Percentiles rank a stretch among this genome's conserved stretches.
phyloP scores from a whole-genome alignment of 163 green algal genomes.

The Coccomyxa subellipsoidea region DNA sequence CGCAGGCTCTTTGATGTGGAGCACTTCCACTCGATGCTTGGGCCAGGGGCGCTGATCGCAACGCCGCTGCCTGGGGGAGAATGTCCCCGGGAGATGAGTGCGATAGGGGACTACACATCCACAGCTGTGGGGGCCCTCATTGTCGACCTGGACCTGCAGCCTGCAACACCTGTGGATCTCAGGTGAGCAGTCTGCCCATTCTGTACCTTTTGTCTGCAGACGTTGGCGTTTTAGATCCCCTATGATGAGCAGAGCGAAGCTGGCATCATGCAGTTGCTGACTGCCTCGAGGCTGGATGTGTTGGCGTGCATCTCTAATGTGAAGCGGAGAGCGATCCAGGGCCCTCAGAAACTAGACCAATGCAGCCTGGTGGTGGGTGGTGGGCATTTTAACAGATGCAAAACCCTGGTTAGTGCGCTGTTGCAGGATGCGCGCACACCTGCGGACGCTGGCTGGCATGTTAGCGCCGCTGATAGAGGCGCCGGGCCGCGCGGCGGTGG shows the following conservation, averaged over 20 bases:
- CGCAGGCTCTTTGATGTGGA: conserved; percentile 1
- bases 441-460: background rate
- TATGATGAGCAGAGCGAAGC: too few relatives aligned
- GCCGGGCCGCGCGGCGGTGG: background rate
- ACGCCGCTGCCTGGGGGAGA: background rate
- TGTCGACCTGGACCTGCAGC: background rate
- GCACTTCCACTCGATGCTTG: background rate
- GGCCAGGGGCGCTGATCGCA: background rate
- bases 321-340: too few relatives aligned
- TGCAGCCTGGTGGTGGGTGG: too few relatives aligned
- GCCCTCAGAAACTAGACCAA: too few relatives aligned
- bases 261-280: too few relatives aligned
- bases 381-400: too few relatives aligned
- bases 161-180: background rate
- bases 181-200: background rate
- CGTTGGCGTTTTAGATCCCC: background rate
- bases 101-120: background rate
- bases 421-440: background rate
- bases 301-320: too few relatives aligned
- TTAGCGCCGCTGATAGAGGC: background rate
- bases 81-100: background rate
- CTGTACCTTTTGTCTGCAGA: background rate
- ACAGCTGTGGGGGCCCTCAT: background rate
- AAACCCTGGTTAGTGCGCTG: too few relatives aligned
- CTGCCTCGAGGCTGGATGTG: background rate